Percentiles rank a stretch among this genome's conserved stretches.
phyloP scores from a whole-genome alignment of 768 basidiomycete genomes.

The Collybia sp. region DNA sequence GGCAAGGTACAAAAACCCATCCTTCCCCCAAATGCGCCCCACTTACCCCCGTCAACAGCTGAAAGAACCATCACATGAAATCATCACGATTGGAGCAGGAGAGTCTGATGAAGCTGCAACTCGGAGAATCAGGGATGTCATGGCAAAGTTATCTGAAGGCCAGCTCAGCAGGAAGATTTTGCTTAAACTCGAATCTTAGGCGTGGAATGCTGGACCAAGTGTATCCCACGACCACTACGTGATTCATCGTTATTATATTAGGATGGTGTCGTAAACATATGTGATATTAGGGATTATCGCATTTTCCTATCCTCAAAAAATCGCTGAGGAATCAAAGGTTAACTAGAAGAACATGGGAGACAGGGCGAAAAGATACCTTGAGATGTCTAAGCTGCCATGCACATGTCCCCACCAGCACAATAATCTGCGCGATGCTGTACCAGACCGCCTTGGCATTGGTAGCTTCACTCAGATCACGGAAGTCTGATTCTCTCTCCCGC shows the following conservation, averaged over 20 bases:
- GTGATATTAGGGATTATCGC: conserved; percentile 34
- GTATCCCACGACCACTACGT: too few species aligned
- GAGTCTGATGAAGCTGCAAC: conserved; percentile 33
- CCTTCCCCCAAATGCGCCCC: background rate
- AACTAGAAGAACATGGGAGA: background rate
- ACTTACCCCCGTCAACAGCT: conserved; percentile 36
- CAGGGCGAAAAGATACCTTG: conserved; percentile 49
- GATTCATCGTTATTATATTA: conserved; percentile 1
- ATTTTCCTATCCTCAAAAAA: conserved; percentile 88
- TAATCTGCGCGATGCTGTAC: conserved; percentile 89
- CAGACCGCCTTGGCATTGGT: conserved; percentile 94
- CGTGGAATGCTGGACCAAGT: conserved; percentile 7
- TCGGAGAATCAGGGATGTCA: conserved; percentile 43
- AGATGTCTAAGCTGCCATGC: conserved; percentile 93
- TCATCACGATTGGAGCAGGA: conserved; percentile 43
- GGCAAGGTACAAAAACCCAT: conserved; percentile 41
- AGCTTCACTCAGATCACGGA: conserved; percentile 80
- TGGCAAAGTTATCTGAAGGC: conserved; percentile 33
- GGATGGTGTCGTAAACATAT: conserved; percentile 3
- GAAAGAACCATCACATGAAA: conserved; percentile 62
- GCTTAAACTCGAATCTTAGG: conserved; percentile 26
- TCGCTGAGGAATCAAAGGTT: conserved; percentile 34
- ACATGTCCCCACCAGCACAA: conserved; percentile 79
- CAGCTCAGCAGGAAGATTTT: conserved; percentile 39
- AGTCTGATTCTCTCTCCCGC: conserved; percentile 90